These are phyloP conservation scores for Pelagomonas calceolata DNA, from an alignment of 108 stramenopile species.

Conservation along the genomic window DNA sequence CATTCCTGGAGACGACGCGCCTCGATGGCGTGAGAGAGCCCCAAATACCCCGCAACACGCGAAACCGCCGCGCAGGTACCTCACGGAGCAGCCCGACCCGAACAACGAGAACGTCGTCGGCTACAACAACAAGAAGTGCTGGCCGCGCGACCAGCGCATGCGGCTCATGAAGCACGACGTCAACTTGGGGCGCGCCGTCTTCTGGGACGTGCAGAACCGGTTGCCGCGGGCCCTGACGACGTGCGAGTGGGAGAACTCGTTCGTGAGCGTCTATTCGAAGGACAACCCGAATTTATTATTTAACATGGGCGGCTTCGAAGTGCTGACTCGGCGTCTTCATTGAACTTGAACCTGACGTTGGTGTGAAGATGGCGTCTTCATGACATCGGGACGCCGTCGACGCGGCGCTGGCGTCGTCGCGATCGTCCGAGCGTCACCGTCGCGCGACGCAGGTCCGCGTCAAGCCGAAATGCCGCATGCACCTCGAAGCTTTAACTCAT, in stretches of 20 bases:
- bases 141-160: constrained; percentile 98
- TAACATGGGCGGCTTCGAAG: constrained; percentile 97
- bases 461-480: constrained; percentile 71
- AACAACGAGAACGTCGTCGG: constrained; percentile 99
- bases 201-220: constrained; percentile 98
- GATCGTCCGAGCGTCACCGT: too few species aligned
- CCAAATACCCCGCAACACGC: too few species aligned
- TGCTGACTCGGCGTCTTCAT: too few species aligned
- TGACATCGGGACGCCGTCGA: too few species aligned
- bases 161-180: constrained; percentile 95
- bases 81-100: constrained; percentile 98
- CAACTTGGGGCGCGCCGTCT: constrained; percentile 91
- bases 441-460: too few species aligned
- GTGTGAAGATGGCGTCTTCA: too few species aligned
- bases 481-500: constrained; percentile 59
- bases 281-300: constrained; percentile 98
- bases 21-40: too few species aligned
- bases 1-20: too few species aligned
- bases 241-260: constrained; percentile 94
- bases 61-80: too few species aligned
- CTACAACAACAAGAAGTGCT: constrained; percentile 98
- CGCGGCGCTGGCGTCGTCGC: too few species aligned
- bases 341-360: too few species aligned
- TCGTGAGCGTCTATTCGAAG: constrained; percentile 92
- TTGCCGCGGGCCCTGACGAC: constrained; percentile 90